A percentile compares a stretch with the other conserved stretches of the same genome.
Evolutionary conservation across 352 stramenopile species (phyloP).

Genomic region (Thraustochytrium striatum): DNA sequence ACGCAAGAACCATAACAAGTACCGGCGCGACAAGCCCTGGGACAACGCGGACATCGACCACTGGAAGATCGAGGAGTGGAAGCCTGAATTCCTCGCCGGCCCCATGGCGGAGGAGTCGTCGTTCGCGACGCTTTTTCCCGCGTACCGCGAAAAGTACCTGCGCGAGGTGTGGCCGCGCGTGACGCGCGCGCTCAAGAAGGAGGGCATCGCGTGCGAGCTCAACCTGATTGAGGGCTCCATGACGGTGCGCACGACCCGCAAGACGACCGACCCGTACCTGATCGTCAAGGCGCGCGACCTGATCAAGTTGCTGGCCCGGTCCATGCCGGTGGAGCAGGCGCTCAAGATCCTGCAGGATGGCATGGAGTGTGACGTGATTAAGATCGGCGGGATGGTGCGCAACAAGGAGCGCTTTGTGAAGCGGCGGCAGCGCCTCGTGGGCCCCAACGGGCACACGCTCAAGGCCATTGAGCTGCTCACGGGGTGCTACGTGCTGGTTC

Average conservation of each 20-base stretch:
- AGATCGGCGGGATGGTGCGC: conserved; percentile 95
- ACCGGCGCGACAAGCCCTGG: conserved; percentile 98
- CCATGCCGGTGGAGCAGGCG: conserved; percentile 90
- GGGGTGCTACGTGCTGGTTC: conserved; percentile 98
- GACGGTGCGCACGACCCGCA: conserved; percentile 84
- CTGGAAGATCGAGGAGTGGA: conserved; percentile 90
- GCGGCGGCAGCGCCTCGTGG: conserved; percentile 91
- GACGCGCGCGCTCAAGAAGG: conserved; percentile 84
- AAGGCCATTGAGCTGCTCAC: conserved; percentile 97
- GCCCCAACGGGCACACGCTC: conserved; percentile 93
- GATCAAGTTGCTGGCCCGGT: conserved; percentile 96
- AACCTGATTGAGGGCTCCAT: conserved; percentile 96
- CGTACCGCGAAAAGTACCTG: conserved; percentile 99
- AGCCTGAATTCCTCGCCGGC: conserved; percentile 73
- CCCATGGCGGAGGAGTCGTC: conserved; percentile 95
- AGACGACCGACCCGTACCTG: conserved; percentile 87
- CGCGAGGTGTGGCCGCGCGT: conserved; percentile 96
- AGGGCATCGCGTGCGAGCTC: conserved; percentile 93
- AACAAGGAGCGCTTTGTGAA: conserved; percentile 99
- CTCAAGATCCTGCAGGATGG: conserved; percentile 97
- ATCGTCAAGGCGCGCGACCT: conserved; percentile 97
- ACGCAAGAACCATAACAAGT: conserved; percentile 73
- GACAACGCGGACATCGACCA: conserved; percentile 96
- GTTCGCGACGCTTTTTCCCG: conserved; percentile 99
- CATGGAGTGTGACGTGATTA: conserved; percentile 98